phyloP scores from a whole-genome alignment of 1,139 yeast genomes.

The Candida sanyaensis region DNA sequence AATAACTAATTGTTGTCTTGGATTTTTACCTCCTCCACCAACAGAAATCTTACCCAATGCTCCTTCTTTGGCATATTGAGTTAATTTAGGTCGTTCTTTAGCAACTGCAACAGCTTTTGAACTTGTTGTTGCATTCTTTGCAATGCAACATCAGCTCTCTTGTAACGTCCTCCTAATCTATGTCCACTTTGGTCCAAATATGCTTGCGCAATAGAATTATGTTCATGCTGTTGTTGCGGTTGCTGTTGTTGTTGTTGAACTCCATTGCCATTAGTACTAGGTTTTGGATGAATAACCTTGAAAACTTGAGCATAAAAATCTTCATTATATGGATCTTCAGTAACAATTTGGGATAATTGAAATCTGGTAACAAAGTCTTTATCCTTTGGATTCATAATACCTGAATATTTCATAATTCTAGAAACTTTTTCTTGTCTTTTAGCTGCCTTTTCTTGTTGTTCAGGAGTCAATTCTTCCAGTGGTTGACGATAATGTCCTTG shows the following conservation, averaged over 20 bases:
- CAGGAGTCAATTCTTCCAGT: constrained; percentile 42
- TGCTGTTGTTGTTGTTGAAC: constrained; percentile 43
- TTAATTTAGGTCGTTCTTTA: constrained; percentile 80
- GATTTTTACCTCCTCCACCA: constrained; percentile 83
- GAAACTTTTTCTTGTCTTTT: constrained; percentile 79
- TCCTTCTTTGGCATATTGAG: constrained; percentile 77
- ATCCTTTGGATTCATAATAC: constrained; percentile 96
- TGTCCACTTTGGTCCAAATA: constrained; percentile 93
- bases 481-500: constrained; percentile 21
- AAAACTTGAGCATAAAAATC: constrained; percentile 95
- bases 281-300: constrained; percentile 73
- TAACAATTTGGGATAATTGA: constrained; percentile 92
- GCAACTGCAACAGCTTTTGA: constrained; percentile 94
- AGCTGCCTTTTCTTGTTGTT: constrained; percentile 55
- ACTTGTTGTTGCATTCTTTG: constrained; percentile 99
- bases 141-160: constrained; percentile 91
- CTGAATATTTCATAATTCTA: constrained; percentile 79
- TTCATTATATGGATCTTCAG: constrained; percentile 96
- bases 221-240: constrained; percentile 17
- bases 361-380: constrained; percentile 93
- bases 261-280: constrained; percentile 30
- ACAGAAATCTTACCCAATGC: constrained; percentile 87
- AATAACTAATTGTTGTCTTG: constrained; percentile 83
- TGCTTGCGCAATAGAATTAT: constrained; percentile 86
- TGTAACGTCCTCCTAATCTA: constrained; percentile 82